A percentile compares a stretch with the other conserved stretches of the same genome.
These are phyloP conservation scores for Rhodotorula sp. DNA, from an alignment of 1,284 basidiomycete species.

Conservation along the genomic window DNA sequence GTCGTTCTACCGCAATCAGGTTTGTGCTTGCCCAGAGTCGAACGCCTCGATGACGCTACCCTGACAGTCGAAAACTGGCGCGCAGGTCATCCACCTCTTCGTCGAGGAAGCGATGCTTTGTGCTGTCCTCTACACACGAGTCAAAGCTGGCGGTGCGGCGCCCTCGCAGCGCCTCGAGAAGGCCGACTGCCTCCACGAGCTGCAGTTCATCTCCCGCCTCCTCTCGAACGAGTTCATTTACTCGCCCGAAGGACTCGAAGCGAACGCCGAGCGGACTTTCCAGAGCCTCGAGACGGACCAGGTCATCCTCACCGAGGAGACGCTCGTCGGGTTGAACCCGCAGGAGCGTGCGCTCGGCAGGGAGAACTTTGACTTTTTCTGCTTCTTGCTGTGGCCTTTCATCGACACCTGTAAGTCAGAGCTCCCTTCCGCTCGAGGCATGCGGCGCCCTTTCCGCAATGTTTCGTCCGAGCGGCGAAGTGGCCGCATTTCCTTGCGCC, in stretches of 20 bases:
- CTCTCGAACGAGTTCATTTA: constrained; percentile 50
- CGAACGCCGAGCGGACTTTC: constrained; percentile 44
- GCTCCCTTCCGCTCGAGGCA: neutral
- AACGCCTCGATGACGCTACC: too few species aligned
- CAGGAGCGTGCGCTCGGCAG: constrained; percentile 47
- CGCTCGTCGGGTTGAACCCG: constrained; percentile 38
- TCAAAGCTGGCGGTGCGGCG: constrained; percentile 49
- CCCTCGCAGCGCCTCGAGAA: constrained; percentile 47
- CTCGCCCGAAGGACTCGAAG: constrained; percentile 46
- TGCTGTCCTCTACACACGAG: constrained; percentile 45
- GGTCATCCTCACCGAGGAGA: constrained; percentile 34
- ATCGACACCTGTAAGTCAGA: constrained; percentile 29
- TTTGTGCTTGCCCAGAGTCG: neutral
- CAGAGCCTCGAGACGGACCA: constrained; percentile 23
- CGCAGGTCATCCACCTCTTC: constrained; percentile 39
- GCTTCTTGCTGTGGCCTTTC: constrained; percentile 40
- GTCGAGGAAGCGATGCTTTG: constrained; percentile 34
- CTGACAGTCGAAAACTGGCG: neutral
- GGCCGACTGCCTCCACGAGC: constrained; percentile 42
- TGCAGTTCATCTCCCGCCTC: constrained; percentile 47
- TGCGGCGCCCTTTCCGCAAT: too few species aligned
- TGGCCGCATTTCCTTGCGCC: neutral
- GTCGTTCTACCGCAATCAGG: constrained; percentile 50
- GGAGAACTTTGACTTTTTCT: constrained; percentile 46
- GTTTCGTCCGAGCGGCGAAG: neutral